These are phyloP conservation scores for Jatropha podagrica DNA, from an alignment of 441 rosid species.

Conservation along the genomic window DNA sequence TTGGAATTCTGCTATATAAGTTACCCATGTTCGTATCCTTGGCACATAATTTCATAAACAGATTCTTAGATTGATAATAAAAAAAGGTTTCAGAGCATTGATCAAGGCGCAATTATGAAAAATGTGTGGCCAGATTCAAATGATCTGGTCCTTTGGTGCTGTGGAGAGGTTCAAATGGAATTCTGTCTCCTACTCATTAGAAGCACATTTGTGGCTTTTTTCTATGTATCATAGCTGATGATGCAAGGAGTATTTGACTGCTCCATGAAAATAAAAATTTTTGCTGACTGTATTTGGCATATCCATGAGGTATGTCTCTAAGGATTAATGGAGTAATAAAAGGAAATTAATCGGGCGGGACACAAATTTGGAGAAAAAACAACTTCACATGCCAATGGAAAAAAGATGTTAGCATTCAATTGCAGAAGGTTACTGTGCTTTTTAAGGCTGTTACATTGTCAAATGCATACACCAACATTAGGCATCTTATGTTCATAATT, in stretches of 20 bases:
- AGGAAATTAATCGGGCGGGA: background rate
- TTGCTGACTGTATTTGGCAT: background rate
- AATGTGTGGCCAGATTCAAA: background rate
- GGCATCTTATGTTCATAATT: background rate
- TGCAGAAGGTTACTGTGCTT: background rate
- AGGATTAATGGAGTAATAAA: background rate
- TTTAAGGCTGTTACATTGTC: background rate
- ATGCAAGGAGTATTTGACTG: background rate
- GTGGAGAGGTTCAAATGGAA: background rate
- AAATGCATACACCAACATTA: background rate
- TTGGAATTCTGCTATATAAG: background rate
- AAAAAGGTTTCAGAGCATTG: background rate
- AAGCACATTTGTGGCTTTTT: background rate
- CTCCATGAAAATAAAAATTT: background rate
- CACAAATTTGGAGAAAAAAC: background rate
- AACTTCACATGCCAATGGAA: background rate
- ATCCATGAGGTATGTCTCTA: background rate
- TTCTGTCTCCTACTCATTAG: background rate
- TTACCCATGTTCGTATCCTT: background rate
- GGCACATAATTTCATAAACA: background rate
- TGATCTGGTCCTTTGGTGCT: background rate
- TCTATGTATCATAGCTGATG: background rate
- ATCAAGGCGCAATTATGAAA: background rate
- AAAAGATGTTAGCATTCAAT: background rate
- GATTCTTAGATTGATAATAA: background rate